Base-by-base conservation (phyloP, 2,329 filamentous ascomycete species). In the Ceratocystis destructans region DNA sequence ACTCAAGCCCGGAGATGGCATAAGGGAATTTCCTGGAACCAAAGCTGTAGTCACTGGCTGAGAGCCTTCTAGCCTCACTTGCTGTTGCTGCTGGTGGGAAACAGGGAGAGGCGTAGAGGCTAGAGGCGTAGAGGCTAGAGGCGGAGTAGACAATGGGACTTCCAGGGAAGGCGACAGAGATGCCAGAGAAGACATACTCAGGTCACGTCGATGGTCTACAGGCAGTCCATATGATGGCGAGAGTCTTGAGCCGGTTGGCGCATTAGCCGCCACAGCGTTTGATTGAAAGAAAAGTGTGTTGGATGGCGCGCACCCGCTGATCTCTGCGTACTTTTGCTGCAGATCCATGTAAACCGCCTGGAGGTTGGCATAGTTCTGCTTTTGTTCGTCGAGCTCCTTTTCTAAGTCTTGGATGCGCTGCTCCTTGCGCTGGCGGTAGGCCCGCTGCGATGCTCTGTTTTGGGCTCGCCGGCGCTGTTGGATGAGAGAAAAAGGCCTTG, bases 401-500 rank as follows among this genome's bases (percentile, higher is more conserved):
- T 69, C 65, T n/a, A 69, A 64, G 45, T 69, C 67, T 25, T 64
- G 63, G 8, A 69, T 68, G 22, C 66, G 67, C 25, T 72, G 70
- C 7, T 71, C 70, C 17, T 72, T 74, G 67, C 73, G 72, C 67
- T 74, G 71, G 33, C 73, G 71, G 67, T 74, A 74, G 28, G 72
- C 73, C 2, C 72, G 69, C 63, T 74, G 73, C 8, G 73, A 74
- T 62, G 72, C 72, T 64, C 73, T 69, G 69, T 74, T 74, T 53
- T 74, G 72, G 28, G 72, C 73, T 45, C 73, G 70, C 6, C 73
- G 72, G 28, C 73, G 71, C 73, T 74, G 67, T 37, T 28, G 41
- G 4, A 15, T 15, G 22, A 22, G 25, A 20, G 57, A 66, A 22
- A 4, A 31, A 64, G 31, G 3, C 5, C 22, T 53, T 66, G 66